Base-by-base conservation (phyloP, 306 rosid genomes). In the Citrullus mucosospermus region DNA sequence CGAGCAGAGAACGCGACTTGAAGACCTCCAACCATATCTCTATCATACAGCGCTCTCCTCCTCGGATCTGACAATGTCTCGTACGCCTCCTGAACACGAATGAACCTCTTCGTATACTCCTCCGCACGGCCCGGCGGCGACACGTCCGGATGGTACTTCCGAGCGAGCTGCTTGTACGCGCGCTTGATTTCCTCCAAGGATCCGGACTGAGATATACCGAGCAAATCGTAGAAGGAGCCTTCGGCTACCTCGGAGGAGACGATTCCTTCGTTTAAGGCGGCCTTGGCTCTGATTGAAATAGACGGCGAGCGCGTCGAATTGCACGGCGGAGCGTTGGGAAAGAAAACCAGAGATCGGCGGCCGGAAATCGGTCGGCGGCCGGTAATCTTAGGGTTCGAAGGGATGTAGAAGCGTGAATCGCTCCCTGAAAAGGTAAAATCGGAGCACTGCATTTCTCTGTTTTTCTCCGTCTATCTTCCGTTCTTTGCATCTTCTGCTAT, bases 71-170 rank as follows among this genome's bases (percentile, higher is more conserved):
- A 89, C 41, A 95, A 68, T 1, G 92, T 91, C 84, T 95, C 98
- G 43, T 95, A 95, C 9, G 98, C 98, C 86, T 92, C 96, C 75
- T 91, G 96, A 9, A 95, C 91, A 78, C 78, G 91, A 78, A 95
- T 87, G 51, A 95, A 95, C 86, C 87, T 80, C 78, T 79, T 85
- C 1, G 98, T 95, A 61, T 92, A 82, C 84, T 92, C 98, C 51
- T 91, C 91, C 43, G 88, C 89, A 88, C 85, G 89, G 81, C 54
- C 98, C 78, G 97, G 89, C 2, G 98, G 98, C 6, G 98, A 92
- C 20, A 95, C 97, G 43, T 95, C 98, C 10, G 97, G 97, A 71
- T 95, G 98, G 78, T 92, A 92, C 84, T 92, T 91, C 59, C 91
- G 81, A 9, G 93, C 98, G 1, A 92, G 86, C 51, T 91, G 92